Percentiles rank a stretch among this genome's conserved stretches.
These are phyloP conservation scores for Fomitopsis schrenkii DNA, from an alignment of 1,284 basidiomycete genomes.

Conservation along the genomic window DNA sequence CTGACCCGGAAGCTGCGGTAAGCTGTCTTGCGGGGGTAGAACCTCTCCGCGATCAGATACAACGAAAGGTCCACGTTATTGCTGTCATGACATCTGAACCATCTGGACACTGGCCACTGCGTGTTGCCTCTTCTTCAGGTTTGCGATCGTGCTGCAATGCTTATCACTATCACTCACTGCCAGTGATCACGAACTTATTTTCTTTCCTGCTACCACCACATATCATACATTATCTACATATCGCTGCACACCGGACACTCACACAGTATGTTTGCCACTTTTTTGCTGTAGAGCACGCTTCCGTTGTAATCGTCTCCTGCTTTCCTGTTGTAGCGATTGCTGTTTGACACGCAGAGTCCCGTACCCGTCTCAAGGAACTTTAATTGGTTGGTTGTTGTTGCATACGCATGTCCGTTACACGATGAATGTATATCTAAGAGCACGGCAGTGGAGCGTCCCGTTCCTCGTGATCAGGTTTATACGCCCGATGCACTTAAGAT, in stretches of 20 bases:
- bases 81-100: too few species aligned
- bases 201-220: not conserved
- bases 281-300: not conserved
- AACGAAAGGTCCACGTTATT: not conserved
- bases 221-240: not conserved
- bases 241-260: not conserved
- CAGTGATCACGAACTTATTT: not conserved
- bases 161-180: not conserved
- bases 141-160: not conserved
- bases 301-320: not conserved
- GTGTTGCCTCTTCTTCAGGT: not conserved
- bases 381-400: not conserved
- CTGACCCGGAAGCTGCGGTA: slow-evolving; percentile 2
- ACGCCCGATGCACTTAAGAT: too few species aligned
- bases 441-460: too few species aligned
- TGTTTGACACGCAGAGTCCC: not conserved
- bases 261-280: not conserved
- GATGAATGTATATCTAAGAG: too few species aligned
- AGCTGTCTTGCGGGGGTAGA: not conserved
- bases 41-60: not conserved
- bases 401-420: too few species aligned
- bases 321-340: not conserved
- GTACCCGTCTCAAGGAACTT: not conserved
- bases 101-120: not conserved
- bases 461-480: too few species aligned